A percentile compares a stretch with the other conserved stretches of the same genome.
These are phyloP conservation scores for Tillandsia fasciculata DNA, from an alignment of 176 grass and related monocot genomes.

Conservation along the genomic window DNA sequence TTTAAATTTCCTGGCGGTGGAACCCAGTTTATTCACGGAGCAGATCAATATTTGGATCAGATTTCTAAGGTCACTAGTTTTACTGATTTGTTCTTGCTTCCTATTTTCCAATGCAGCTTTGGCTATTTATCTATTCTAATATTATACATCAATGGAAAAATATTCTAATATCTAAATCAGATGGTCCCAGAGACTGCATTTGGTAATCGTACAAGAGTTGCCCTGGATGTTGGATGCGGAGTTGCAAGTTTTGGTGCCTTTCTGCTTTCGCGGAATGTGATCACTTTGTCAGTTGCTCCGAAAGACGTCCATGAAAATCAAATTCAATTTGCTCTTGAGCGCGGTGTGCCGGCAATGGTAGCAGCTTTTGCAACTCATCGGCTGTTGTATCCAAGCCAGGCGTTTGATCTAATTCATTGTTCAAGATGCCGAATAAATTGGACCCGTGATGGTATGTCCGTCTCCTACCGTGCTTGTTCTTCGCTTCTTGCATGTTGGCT, in stretches of 20 bases:
- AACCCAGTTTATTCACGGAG: conserved; percentile 51
- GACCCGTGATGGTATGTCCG: conserved; percentile 35
- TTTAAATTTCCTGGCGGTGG: conserved; percentile 47
- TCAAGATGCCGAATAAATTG: conserved; percentile 54
- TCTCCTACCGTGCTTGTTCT: not conserved
- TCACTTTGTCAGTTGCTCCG: conserved; percentile 42
- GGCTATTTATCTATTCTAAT: not conserved
- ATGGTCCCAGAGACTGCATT: conserved; percentile 47
- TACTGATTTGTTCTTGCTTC: not conserved
- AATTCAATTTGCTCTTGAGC: conserved; percentile 54
- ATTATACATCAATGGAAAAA: not conserved
- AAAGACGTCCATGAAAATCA: conserved; percentile 57
- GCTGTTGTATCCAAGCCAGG: conserved; percentile 38
- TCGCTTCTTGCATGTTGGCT: not conserved
- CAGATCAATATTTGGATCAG: conserved; percentile 46
- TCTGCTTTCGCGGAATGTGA: conserved; percentile 29
- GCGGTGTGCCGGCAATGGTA: conserved; percentile 45
- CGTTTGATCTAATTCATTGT: conserved; percentile 50
- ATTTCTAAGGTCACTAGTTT: conserved; percentile 28
- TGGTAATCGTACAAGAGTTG: conserved; percentile 33
- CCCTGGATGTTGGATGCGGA: conserved; percentile 42
- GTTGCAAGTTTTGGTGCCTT: conserved; percentile 49
- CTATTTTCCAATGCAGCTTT: not conserved
- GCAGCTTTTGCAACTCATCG: conserved; percentile 41
- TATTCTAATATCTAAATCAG: conserved; percentile 6